Base-by-base conservation (phyloP, 176 grass and related monocot genomes). In the Oryza meyeriana region DNA sequence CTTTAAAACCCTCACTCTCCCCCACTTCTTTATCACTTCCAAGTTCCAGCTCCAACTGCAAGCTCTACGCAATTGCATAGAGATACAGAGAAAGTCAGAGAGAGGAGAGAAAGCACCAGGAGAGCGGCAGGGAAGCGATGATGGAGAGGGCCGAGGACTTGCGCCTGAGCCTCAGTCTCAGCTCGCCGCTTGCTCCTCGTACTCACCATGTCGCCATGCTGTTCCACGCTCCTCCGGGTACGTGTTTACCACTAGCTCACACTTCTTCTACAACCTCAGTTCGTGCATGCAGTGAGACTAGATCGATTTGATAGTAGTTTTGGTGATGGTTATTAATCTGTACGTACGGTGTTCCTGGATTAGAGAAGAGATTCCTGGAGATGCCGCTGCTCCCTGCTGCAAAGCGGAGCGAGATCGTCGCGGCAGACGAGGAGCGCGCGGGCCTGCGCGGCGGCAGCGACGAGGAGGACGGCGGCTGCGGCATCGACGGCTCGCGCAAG, bases 111-210 rank as follows among this genome's bases (percentile, higher is more conserved):
- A 32, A 64, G 13, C 3, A 40, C 36, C 41, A 44, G 52, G 13
- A 74, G 32, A 67, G 47, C 61, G 3, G 8, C 1, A 32, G 26
- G 25, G 79, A 30, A 30, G 67, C 70, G 83, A 92, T 90, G 88
- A 92, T 92, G 81, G 90, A 82, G 76, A 90, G 84, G 79, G 28
- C 45, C 12, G 87, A 90, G 65, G 93, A 95, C 62, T 66, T 95
- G 79, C 85, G 90, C 73, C 93, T 95, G 70, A 95, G 90, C 81
- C 87, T 95, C 42, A 92, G 93, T 35, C 87, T 95, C 85, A 90
- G 84, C 84, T 84, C 93, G 33, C 39, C 92, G n/a, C 73, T 85
- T 69, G 14, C 84, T 76, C 74, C 77, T 47, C 72, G 65, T 33
- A 42, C 83, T 61, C 75, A 84, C 88, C 87, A 85, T 76, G 85